These are phyloP conservation scores for Saksenaea oblongispora DNA, from an alignment of 371 early-diverging fungal genomes.

Conservation along the genomic window DNA sequence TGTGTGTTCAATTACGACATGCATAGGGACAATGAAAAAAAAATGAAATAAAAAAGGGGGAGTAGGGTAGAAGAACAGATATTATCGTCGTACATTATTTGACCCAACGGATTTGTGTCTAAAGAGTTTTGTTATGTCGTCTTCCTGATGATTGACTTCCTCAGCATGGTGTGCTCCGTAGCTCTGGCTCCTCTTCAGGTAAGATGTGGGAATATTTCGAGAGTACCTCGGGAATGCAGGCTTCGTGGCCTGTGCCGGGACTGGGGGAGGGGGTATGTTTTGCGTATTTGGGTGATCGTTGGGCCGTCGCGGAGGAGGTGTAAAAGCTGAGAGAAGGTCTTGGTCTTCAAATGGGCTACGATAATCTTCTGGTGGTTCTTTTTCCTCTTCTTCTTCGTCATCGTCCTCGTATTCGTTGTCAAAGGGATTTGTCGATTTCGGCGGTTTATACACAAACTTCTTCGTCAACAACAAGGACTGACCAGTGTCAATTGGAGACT, in stretches of 20 bases:
- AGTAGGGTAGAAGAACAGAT: too few species aligned
- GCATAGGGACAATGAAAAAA: too few species aligned
- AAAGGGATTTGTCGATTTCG: conserved; percentile 25
- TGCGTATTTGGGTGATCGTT: conserved; percentile 34
- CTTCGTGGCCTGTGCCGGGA: conserved; percentile 44
- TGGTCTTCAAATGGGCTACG: conserved; percentile 15
- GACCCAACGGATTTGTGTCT: conserved; percentile 1
- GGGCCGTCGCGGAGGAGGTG: background rate
- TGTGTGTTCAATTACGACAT: too few species aligned
- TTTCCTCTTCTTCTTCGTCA: conserved; percentile 5
- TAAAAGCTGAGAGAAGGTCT: background rate
- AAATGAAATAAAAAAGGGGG: too few species aligned
- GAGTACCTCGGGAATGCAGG: conserved; percentile 43
- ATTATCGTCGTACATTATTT: background rate
- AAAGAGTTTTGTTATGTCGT: background rate
- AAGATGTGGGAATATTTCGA: conserved; percentile 20
- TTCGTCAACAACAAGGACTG: conserved; percentile 42
- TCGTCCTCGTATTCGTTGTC: conserved; percentile 15
- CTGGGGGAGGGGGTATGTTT: conserved; percentile 40
- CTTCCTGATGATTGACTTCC: background rate
- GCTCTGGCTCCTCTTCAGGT: conserved; percentile 32
- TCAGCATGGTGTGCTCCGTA: conserved; percentile 7
- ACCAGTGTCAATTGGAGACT: conserved; percentile 32
- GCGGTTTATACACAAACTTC: conserved; percentile 38
- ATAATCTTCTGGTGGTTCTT: conserved; percentile 1